Evolutionary conservation across 2,329 filamentous ascomycete species (phyloP), one percentile per base, ranked within the genome.

Genomic region (Apiospora hydei): DNA sequence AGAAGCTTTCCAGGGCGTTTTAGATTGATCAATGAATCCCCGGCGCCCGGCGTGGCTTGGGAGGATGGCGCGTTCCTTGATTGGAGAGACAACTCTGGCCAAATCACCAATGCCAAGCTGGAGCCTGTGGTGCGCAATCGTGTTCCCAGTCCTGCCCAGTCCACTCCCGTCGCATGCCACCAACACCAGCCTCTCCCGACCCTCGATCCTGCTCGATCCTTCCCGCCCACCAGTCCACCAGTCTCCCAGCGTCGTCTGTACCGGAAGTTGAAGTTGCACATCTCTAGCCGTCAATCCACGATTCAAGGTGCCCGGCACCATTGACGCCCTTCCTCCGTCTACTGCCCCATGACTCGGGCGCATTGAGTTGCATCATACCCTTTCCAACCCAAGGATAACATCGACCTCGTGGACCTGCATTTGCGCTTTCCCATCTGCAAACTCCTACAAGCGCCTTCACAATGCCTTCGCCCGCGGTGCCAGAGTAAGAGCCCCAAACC

Each of bases 391-490:
- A 21, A 38, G 53, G 3, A 38, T n/a, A 61, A 61, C 53, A 11
- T 38, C 4, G 10, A 38, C 16, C 16, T 61, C 30, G 53, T 53
- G 49, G 53, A n/a, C 2, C 30, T 38, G 21, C 53, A 38, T 38
- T 64, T 64, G 57, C 57, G 57, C 34, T 64, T 64, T n/a, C 57
- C 11, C n/a, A 64, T 24, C 57, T 64, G 34, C 57, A 38, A 64
- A 18, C 8, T 14, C 57, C 57, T 43, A 74, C 74, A 75, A 64
- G 34, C 8, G 13, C 57, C 57, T 43, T 74, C 74, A 75, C 74
- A 24, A 81, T 81, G 80, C 79, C 79, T 76, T 76, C 79, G 70
- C 80, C 80, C 64, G 80, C 79, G 64, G 79, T 81, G 71, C 80
- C 80, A 75, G 80, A 81, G 79, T 81, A 74, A 75, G 76, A 53